phyloP scores from a whole-genome alignment of 768 basidiomycete genomes.

The Termitomyces titanicus region DNA sequence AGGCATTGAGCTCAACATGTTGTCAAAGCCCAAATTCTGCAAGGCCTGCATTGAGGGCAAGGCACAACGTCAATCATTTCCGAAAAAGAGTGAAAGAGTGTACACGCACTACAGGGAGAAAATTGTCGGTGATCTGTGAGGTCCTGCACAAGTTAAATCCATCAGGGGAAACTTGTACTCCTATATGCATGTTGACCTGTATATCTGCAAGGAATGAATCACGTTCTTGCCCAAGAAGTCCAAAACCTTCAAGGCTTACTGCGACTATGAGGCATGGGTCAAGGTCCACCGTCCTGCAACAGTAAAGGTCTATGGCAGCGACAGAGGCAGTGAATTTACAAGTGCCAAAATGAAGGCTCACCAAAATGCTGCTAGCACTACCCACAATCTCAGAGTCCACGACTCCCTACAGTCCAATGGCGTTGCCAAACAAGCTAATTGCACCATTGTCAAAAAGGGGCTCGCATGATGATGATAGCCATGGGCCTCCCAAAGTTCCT shows the following conservation, averaged over 20 bases:
- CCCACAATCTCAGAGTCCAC: neutral
- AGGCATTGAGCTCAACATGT: conserved; percentile 26
- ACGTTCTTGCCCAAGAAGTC: conserved; percentile 17
- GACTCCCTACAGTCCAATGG: conserved; percentile 8
- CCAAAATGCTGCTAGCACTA: neutral
- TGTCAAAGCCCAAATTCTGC: conserved; percentile 7
- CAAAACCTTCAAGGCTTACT: conserved; percentile 5
- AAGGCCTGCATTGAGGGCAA: conserved; percentile 21
- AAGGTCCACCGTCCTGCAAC: conserved; percentile 14
- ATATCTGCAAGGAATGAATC: conserved; percentile 10
- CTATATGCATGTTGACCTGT: conserved; percentile 11
- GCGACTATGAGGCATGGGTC: conserved; percentile 11
- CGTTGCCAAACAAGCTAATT: neutral
- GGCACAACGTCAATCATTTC: conserved; percentile 17
- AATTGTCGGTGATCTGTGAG: conserved; percentile 22
- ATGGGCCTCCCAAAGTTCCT: conserved; percentile 1
- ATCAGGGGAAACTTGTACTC: conserved; percentile 15
- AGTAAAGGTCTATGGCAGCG: conserved; percentile 13
- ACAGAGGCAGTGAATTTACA: neutral
- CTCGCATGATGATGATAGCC: neutral
- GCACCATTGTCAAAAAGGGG: neutral
- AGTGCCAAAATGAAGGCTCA: neutral
- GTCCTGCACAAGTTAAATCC: conserved; percentile 20
- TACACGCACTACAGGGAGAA: conserved; percentile 18
- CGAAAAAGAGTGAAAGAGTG: conserved; percentile 12